A percentile compares a stretch with the other conserved stretches of the same genome.
Conservation (phyloP, 2,329 filamentous ascomycete species). For the Aureobasidium sp. region DNA sequence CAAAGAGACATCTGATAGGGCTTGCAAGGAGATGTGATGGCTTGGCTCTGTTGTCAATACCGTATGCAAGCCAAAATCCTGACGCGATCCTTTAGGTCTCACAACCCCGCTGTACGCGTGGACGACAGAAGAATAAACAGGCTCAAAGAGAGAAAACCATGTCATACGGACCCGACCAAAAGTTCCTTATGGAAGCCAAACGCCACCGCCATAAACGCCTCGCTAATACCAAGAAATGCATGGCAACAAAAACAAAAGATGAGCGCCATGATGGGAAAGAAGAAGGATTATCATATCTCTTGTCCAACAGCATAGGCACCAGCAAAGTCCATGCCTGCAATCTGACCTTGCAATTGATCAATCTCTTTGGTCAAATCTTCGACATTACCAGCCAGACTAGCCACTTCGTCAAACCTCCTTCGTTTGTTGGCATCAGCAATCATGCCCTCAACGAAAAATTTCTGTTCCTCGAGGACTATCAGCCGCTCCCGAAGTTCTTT, state of each 20-base stretch:
- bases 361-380: slow-evolving; percentile 80
- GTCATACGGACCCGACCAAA: neutral
- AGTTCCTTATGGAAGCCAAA: neutral
- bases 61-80: neutral
- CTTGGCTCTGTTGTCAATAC: neutral
- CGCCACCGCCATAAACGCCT: slow-evolving; percentile 3
- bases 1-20: neutral
- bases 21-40: neutral
- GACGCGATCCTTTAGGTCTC: neutral
- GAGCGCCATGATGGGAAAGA: neutral
- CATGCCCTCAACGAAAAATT: slow-evolving; percentile 83
- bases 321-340: slow-evolving; percentile 33
- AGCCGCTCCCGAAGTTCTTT: slow-evolving; percentile 72
- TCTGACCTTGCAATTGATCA: slow-evolving; percentile 35
- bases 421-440: slow-evolving; percentile 67
- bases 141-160: neutral
- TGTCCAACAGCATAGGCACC: slow-evolving; percentile 24
- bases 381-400: slow-evolving; percentile 68
- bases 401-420: slow-evolving; percentile 79
- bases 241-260: neutral
- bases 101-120: neutral
- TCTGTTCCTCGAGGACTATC: slow-evolving; percentile 84
- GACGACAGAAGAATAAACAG: neutral
- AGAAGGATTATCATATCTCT: neutral
- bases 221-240: slow-evolving; percentile 1